Evolutionary conservation across 495 filamentous ascomycete species (phyloP).

Genomic region (Cetradonia linearis): DNA sequence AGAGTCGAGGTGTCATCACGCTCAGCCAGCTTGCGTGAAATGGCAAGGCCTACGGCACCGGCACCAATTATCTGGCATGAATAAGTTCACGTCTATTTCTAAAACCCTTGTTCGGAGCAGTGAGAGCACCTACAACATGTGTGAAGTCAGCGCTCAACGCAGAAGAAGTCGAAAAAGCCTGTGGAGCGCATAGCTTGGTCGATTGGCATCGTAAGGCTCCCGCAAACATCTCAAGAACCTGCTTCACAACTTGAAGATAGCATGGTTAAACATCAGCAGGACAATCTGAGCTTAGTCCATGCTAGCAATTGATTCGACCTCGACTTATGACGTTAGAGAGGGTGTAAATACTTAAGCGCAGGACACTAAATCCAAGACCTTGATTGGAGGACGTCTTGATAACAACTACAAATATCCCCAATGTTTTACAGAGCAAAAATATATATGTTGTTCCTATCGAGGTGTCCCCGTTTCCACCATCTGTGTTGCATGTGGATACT

Average conservation of each 20-base stretch:
- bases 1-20: conserved; percentile 57
- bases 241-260: neutral
- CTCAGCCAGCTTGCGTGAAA: conserved; percentile 64
- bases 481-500: neutral
- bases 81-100: conserved; percentile 1
- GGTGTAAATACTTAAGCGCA: neutral
- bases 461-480: neutral
- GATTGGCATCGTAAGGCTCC: conserved; percentile 7
- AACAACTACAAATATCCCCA: neutral
- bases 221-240: conserved; percentile 14
- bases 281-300: neutral
- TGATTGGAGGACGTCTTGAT: neutral
- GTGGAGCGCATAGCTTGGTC: conserved; percentile 17
- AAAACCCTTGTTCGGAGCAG: conserved; percentile 12
- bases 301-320: neutral
- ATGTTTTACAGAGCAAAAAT: too few relatives aligned
- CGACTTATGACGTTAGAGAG: neutral
- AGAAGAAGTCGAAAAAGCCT: conserved; percentile 35
- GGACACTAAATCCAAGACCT: neutral
- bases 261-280: too few relatives aligned
- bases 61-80: conserved; percentile 64
- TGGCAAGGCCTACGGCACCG: conserved; percentile 85
- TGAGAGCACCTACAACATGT: conserved; percentile 52
- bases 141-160: conserved; percentile 57
- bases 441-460: neutral